A percentile compares a stretch with the other conserved stretches of the same genome.
Conservation (phyloP, 768 basidiomycete genomes). For the Mycena crocata region DNA sequence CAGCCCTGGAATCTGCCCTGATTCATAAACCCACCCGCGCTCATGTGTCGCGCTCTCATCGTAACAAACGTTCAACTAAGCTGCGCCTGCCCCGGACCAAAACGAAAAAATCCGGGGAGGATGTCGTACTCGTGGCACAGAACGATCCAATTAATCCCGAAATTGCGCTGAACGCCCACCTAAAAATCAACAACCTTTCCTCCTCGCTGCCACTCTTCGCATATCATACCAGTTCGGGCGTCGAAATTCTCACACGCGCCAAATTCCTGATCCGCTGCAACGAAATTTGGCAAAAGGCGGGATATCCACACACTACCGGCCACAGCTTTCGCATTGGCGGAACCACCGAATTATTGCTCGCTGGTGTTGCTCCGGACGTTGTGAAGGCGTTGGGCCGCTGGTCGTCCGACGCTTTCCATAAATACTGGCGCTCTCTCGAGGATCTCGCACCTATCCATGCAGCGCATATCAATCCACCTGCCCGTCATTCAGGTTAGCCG, state of each 20-base stretch:
- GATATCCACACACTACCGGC: conserved; percentile 18
- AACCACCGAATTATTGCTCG: too few species aligned
- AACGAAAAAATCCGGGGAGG: conserved; percentile 12
- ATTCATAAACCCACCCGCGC: conserved; percentile 11
- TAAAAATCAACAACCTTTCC: neutral
- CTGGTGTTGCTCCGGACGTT: conserved; percentile 10
- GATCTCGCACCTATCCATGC: conserved; percentile 36
- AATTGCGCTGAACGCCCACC: conserved; percentile 7
- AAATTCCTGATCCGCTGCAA: conserved; percentile 33
- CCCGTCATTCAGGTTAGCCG: neutral
- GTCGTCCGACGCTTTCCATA: conserved; percentile 34
- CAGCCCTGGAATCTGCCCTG: conserved; percentile 27
- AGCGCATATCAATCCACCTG: neutral
- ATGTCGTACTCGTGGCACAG: conserved; percentile 14
- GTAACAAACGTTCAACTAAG: conserved; percentile 22
- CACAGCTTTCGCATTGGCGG: conserved; percentile 27
- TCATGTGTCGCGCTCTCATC: conserved; percentile 1
- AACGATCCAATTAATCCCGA: neutral
- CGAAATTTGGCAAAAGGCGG: conserved; percentile 22
- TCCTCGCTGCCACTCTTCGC: neutral
- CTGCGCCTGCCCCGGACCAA: conserved; percentile 37
- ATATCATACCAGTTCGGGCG: neutral
- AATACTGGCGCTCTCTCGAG: conserved; percentile 37
- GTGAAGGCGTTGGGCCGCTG: conserved; percentile 24
- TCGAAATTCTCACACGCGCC: neutral